Evolutionary conservation across 805 yeast species (phyloP), one percentile per base, ranked within the genome.

Genomic region (Metschnikowia anglica): DNA sequence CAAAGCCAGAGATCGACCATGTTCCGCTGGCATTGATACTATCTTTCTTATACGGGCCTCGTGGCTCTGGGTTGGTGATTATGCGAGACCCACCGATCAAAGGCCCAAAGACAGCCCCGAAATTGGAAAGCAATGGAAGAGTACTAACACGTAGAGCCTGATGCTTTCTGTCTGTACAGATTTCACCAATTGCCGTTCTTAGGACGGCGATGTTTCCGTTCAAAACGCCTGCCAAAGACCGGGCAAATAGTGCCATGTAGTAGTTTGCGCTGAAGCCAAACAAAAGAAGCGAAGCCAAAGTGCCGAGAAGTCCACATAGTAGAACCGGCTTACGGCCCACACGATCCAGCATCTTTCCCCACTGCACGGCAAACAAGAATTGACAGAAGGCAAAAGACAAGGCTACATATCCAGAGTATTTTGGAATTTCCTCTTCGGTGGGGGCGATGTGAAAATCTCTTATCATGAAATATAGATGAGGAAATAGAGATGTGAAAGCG

Each of bases 161-260:
- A 54, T 81, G 85, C 26, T 68, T 65, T 39, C 78, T 66, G 43
- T 80, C 76, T 5, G 62, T 59, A 3, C 83, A 82, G 12, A 79
- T 60, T 54, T 81, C 88, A 2, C 85, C 87, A 34, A 81, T 66
- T 37, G 72, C 61, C 0, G 87, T 81, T 56, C 87, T 63, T 24
- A 81, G 55, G n/a, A 81, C 85, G 0, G 82, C 80, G 7, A 80
- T 76, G 55, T 81, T 81, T 5, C 86, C 88, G 54, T 81, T 81
- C 31, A 81, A 60, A 2, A 74, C 60, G 0, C 88, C 88, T 63
- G 77, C 73, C 32, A 73, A 48, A 16, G 74, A 65, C 53, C 86
- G 65, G 8, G 85, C 77, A 11, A 64, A 53, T 3, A 81, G 50
- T 0, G 85, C 85, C 61, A 69, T 65, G 52, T 69, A 72, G 53